Base-by-base conservation (phyloP, 148 eudicot genomes). In the Bassia scoparia region DNA sequence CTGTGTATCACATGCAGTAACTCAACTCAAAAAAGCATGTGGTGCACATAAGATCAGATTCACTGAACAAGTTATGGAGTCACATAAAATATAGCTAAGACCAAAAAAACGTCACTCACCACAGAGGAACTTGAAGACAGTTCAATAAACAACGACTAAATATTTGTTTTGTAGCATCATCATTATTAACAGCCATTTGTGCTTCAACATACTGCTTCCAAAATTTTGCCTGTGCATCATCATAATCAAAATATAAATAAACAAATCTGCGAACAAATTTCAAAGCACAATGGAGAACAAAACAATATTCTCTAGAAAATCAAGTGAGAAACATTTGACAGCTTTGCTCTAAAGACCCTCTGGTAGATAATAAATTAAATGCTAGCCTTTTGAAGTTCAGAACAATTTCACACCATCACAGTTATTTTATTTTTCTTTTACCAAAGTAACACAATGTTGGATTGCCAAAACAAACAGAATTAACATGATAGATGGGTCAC, bases 141-240 rank as follows among this genome's bases (percentile, higher is more conserved):
- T 83, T 86, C 86, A 95, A 80, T 20, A 95, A 76, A 83, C 99
- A 92, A 30, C 99, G 91, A 76, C 97, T 95, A 77, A 95, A 95
- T 20, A 95, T 81, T 74, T 95, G 99, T 81, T 83, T 95, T 65
- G 87, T 87, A 34, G 94, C 97, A 79, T 95, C 99, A 74, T 91
- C 93, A 78, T 95, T 92, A 78, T 90, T 88, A 44, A 78, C 90
- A 71, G 89, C 90, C 96, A 92, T 89, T 75, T 89, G 84, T 78
- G 96, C 99, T 79, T 95, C 99, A 80, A 92, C 99, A 86, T 91
- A 95, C 78, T 92, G 99, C 90, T 91, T 95, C 99, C 99, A 95
- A 86, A 83, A 95, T 72, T 86, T 95, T 31, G 96, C 99, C 99
- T 95, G 48, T 13, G 68, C 48, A 71, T 34, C 31, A 61, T 50